phyloP scores from a whole-genome alignment of 108 stramenopile genomes.

The Cyclotella kingstonii region DNA sequence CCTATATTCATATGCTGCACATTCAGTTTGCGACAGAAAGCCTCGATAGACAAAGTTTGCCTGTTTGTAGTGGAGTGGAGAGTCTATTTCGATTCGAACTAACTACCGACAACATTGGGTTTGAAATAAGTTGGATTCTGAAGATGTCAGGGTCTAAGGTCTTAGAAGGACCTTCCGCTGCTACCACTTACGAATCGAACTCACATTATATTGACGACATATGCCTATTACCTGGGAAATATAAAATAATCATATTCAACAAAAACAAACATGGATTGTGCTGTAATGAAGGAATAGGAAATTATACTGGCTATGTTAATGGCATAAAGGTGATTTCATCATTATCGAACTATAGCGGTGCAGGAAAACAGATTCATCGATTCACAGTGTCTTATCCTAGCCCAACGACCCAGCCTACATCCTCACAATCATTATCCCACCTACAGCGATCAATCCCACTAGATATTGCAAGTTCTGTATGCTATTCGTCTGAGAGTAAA shows the following conservation, averaged over 20 bases:
- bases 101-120: not conserved
- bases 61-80: not conserved
- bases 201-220: not conserved
- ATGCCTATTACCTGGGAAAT: conserved; percentile 1
- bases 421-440: not conserved
- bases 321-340: conserved; percentile 1
- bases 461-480: not conserved
- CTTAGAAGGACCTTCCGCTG: not conserved
- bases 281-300: not conserved
- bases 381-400: not conserved
- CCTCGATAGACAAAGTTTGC: too few species aligned
- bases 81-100: not conserved
- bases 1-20: too few species aligned
- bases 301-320: not conserved
- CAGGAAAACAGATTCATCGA: not conserved
- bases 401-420: not conserved
- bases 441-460: not conserved
- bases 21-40: too few species aligned
- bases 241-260: conserved; percentile 1
- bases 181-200: conserved; percentile 3
- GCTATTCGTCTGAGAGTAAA: conserved; percentile 10
- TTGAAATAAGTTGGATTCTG: not conserved
- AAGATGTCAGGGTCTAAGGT: not conserved
- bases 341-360: not conserved
- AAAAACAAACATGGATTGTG: not conserved